Evolutionary conservation across 495 filamentous ascomycete genomes (phyloP).

Genomic region (Aspergillus incahuasiensis): DNA sequence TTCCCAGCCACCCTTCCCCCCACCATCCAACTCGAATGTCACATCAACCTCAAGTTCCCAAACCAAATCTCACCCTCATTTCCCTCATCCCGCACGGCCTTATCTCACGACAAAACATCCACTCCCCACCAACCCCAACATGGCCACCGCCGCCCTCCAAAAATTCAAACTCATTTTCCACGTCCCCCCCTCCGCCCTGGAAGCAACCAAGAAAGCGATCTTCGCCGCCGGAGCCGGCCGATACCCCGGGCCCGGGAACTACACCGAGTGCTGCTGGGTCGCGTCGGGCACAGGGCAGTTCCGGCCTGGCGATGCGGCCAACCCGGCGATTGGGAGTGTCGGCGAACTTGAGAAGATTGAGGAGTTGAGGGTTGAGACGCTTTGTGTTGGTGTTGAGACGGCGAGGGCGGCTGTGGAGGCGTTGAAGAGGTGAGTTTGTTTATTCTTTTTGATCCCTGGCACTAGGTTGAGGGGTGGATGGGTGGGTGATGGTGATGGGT

Average conservation of each 20-base stretch:
- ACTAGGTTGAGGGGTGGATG: background rate
- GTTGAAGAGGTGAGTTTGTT: conserved; percentile 54
- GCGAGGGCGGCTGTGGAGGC: conserved; percentile 38
- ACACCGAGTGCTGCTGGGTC: conserved; percentile 58
- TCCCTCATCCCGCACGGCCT: too few species aligned
- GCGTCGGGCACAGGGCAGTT: conserved; percentile 57
- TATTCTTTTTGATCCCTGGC: background rate
- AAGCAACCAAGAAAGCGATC: conserved; percentile 53
- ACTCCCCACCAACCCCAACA: too few species aligned
- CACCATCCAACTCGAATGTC: background rate
- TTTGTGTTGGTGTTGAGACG: conserved; percentile 35
- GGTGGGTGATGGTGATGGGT: background rate
- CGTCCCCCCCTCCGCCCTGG: conserved; percentile 45
- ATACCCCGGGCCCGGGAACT: conserved; percentile 53
- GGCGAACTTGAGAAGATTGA: conserved; percentile 46
- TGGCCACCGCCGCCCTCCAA: background rate
- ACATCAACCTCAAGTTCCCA: too few species aligned
- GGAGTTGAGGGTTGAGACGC: conserved; percentile 51
- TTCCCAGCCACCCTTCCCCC: background rate
- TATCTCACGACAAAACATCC: background rate
- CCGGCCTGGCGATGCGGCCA: conserved; percentile 49
- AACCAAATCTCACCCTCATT: too few species aligned
- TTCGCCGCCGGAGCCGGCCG: conserved; percentile 61
- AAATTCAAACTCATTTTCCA: conserved; percentile 58
- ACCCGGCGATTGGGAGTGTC: conserved; percentile 53